phyloP scores from a whole-genome alignment of 371 early-diverging fungal genomes.

The Mucor indicus region DNA sequence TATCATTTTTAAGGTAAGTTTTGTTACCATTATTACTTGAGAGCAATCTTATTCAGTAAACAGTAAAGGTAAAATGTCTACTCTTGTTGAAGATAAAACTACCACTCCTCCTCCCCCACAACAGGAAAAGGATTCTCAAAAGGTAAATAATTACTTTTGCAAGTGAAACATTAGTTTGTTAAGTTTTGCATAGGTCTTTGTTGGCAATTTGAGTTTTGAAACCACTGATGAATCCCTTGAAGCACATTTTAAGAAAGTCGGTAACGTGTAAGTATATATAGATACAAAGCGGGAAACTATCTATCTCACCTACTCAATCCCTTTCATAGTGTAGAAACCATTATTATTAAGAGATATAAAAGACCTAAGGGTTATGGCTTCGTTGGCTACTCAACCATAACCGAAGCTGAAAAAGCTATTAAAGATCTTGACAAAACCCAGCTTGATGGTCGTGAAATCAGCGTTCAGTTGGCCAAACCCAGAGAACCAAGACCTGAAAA shows the following conservation, averaged over 20 bases:
- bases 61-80: neutral
- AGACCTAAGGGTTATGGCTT: slow-evolving; percentile 78
- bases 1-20: neutral
- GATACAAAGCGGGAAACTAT: neutral
- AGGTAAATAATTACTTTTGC: neutral
- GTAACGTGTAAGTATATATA: slow-evolving; percentile 67
- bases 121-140: neutral
- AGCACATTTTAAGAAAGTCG: slow-evolving; percentile 71
- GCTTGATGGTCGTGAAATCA: slow-evolving; percentile 80
- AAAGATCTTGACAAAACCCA: slow-evolving; percentile 66
- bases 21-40: neutral
- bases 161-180: neutral
- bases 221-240: slow-evolving; percentile 77
- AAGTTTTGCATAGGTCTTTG: slow-evolving; percentile 68
- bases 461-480: slow-evolving; percentile 85
- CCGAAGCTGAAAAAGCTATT: slow-evolving; percentile 75
- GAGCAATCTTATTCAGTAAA: neutral
- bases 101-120: neutral
- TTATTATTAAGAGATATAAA: slow-evolving; percentile 3
- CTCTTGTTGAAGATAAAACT: neutral
- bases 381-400: slow-evolving; percentile 75
- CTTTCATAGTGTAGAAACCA: slow-evolving; percentile 6
- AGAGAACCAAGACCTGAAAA: slow-evolving; percentile 11
- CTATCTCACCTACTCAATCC: neutral
- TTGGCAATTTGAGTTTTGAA: slow-evolving; percentile 90